Evolutionary conservation across 805 yeast genomes (phyloP).

Genomic region (Debaryomyces maramus): DNA sequence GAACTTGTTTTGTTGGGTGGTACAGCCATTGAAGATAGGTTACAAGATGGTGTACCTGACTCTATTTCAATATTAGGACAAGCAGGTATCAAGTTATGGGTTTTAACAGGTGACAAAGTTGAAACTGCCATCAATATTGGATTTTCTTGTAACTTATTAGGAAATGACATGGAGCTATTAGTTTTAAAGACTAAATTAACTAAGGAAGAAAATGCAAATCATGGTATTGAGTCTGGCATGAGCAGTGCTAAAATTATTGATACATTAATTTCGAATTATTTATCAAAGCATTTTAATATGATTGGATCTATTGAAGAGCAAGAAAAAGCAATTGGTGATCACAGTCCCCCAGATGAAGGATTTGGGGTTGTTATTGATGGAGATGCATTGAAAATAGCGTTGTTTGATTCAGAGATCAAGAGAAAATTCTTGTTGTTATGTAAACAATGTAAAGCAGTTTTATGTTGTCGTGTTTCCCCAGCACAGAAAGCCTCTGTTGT

Average conservation of each 20-base stretch:
- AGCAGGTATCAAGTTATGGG: constrained; percentile 87
- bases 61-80: constrained; percentile 65
- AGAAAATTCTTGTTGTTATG: constrained; percentile 68
- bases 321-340: constrained; percentile 51
- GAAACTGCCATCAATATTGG: constrained; percentile 89
- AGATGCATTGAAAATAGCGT: constrained; percentile 59
- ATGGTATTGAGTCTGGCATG: constrained; percentile 17
- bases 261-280: constrained; percentile 50
- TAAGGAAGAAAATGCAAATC: constrained; percentile 24
- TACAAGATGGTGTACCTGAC: constrained; percentile 87
- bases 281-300: constrained; percentile 57
- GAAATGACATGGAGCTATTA: constrained; percentile 72
- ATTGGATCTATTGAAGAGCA: constrained; percentile 60
- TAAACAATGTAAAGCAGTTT: constrained; percentile 77
- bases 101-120: constrained; percentile 84
- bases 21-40: constrained; percentile 82
- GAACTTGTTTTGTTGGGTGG: constrained; percentile 71
- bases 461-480: constrained; percentile 87
- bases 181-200: constrained; percentile 46
- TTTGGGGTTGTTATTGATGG: constrained; percentile 79
- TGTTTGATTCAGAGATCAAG: constrained; percentile 37
- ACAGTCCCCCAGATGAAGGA: constrained; percentile 66
- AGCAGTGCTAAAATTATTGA: constrained; percentile 43
- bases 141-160: constrained; percentile 75
- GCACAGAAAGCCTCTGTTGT: constrained; percentile 87